These are phyloP conservation scores for Kondoa malvinella DNA, from an alignment of 768 basidiomycete genomes.

Conservation along the genomic window DNA sequence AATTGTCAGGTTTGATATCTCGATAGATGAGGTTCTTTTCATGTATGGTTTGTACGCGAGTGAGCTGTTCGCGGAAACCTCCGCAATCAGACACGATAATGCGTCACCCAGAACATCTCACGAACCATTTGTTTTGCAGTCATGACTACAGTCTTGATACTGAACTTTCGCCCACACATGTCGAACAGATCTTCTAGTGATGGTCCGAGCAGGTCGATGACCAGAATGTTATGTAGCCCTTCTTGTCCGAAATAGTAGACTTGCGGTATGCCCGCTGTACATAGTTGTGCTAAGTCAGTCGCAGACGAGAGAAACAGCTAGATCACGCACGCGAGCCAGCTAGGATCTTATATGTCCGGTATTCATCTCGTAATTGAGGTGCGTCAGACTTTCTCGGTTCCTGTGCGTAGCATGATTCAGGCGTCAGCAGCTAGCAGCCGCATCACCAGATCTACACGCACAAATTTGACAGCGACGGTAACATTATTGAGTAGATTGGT, in stretches of 20 bases:
- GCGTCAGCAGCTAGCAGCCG: too few species aligned
- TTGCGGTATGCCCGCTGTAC: conserved; percentile 80
- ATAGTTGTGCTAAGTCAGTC: background rate
- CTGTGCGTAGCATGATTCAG: too few species aligned
- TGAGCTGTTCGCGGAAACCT: conserved; percentile 42
- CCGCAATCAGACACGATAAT: background rate
- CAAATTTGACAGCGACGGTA: conserved; percentile 99
- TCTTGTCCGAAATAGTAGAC: conserved; percentile 99
- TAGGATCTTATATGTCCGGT: conserved; percentile 91
- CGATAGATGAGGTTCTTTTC: conserved; percentile 99
- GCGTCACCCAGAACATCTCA: conserved; percentile 21
- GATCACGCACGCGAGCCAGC: conserved; percentile 59
- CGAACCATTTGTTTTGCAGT: conserved; percentile 95
- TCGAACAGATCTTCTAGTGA: conserved; percentile 96
- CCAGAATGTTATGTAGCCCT: conserved; percentile 93
- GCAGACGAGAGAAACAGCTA: background rate
- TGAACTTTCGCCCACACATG: conserved; percentile 96
- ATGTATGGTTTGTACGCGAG: conserved; percentile 92
- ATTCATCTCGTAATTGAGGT: conserved; percentile 93
- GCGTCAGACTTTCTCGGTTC: conserved; percentile 82
- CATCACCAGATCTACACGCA: conserved; percentile 38
- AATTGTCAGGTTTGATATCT: conserved; percentile 99
- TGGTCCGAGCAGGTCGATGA: conserved; percentile 93
- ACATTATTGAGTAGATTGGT: conserved; percentile 96
- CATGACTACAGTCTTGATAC: conserved; percentile 97